Conservation (phyloP, 2,329 filamentous ascomycete species). For the Colletotrichum godetiae region DNA sequence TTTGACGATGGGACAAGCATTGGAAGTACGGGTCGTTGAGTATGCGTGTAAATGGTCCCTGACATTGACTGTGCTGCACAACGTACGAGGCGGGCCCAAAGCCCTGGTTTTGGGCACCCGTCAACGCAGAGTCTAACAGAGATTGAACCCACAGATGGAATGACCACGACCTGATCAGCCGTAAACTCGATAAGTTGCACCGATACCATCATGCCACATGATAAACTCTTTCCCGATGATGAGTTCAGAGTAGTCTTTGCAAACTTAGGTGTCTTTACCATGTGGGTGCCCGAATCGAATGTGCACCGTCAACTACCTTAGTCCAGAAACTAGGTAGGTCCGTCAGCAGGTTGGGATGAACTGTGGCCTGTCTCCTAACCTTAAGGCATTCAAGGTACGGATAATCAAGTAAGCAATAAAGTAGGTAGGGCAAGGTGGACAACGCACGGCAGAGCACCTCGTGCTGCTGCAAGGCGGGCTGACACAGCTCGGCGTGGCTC, state of each 20-base stretch:
- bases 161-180: not conserved
- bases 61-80: conserved; percentile 3
- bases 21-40: not conserved
- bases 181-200: not conserved
- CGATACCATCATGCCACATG: conserved; percentile 2
- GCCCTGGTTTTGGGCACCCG: conserved; percentile 5
- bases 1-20: not conserved
- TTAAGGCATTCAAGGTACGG: not conserved
- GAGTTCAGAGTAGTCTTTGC: not conserved
- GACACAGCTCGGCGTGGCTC: conserved; percentile 3
- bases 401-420: not conserved
- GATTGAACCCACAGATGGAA: conserved; percentile 9
- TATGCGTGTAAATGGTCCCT: not conserved
- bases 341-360: conserved; percentile 28
- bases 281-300: not conserved
- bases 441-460: not conserved
- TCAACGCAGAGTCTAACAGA: not conserved
- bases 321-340: conserved; percentile 5
- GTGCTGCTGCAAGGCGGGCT: not conserved
- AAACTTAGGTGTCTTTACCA: not conserved
- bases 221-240: not conserved
- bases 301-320: not conserved
- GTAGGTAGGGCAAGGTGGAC: not conserved
- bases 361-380: conserved; percentile 16
- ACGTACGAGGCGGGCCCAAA: conserved; percentile 18